Evolutionary conservation across 768 basidiomycete species (phyloP), one percentile per base, ranked within the genome.

Genomic region (Mycena metata): DNA sequence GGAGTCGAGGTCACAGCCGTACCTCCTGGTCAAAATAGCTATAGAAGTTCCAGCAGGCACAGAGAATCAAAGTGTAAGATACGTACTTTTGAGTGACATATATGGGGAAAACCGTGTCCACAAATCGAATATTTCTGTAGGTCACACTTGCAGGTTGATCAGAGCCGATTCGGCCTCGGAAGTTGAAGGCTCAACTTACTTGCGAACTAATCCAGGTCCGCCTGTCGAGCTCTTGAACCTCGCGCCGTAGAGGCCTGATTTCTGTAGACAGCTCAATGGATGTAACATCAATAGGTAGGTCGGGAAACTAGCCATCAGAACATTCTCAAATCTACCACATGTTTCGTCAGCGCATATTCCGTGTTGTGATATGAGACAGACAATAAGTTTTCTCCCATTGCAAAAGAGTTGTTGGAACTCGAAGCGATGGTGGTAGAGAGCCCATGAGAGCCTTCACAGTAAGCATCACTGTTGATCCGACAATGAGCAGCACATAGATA

Each of bases 141-240:
- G 62, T 64, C 52, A 64, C 62, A 55, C 62, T 64, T 54, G 43
- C 51, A 55, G 52, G 49, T 55, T 45, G 42, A 55, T 64, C 62
- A 64, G 62, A 33, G 47, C 52, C 24, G 51, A 64, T 45, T 45
- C 51, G 26, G 52, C 51, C 52, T 55, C 30, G 33, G 26, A 54
- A 15, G 30, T 46, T 55, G 50, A 55, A 55, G 30, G 62, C 30
- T 55, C 23, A 81, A 21, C 51, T 64, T 46, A 81, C 80, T 82
- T 82, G 49, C 73, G 69, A 3, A 78, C 77, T 24, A 78, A 56
- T 13, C 81, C 81, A 42, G 79, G 79, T 24, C 80, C 81, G 19
- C 81, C 81, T 3, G 79, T 80, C 80, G 78, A 82, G 70, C 81
- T 82, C 76, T 82, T 82, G 76, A 81, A 82, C n/a, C 81, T 75